Conservation (phyloP, 139 green algal genomes). For the Volvox reticuliferus region DNA sequence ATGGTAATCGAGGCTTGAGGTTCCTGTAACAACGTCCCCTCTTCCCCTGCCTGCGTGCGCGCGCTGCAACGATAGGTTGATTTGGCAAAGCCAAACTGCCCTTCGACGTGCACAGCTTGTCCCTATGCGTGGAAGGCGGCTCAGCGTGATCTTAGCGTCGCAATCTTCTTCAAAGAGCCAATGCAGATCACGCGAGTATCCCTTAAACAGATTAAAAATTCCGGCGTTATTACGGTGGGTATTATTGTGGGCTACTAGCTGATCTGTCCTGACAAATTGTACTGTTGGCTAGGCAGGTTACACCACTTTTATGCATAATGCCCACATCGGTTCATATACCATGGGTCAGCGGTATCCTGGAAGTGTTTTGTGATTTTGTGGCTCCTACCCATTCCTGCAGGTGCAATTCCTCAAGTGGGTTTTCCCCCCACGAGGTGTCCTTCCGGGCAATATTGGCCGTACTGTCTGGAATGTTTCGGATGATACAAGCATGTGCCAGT, state of each 20-base stretch:
- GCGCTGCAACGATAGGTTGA: background rate
- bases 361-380: too few species aligned
- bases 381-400: background rate
- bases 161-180: conserved; percentile 17
- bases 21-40: too few species aligned
- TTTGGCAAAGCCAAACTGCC: background rate
- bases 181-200: background rate
- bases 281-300: too few species aligned
- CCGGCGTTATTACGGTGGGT: background rate
- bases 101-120: background rate
- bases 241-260: too few species aligned
- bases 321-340: too few species aligned
- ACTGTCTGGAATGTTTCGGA: background rate
- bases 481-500: background rate
- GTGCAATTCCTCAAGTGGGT: conserved; percentile 33
- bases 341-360: too few species aligned
- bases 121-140: background rate
- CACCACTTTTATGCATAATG: too few species aligned
- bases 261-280: too few species aligned
- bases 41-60: too few species aligned
- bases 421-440: background rate
- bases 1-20: too few species aligned
- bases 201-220: conserved; percentile 18
- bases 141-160: background rate
- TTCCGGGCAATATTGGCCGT: background rate